phyloP scores from a whole-genome alignment of 2,329 filamentous ascomycete genomes.

The Hymenoscyphus scutula region DNA sequence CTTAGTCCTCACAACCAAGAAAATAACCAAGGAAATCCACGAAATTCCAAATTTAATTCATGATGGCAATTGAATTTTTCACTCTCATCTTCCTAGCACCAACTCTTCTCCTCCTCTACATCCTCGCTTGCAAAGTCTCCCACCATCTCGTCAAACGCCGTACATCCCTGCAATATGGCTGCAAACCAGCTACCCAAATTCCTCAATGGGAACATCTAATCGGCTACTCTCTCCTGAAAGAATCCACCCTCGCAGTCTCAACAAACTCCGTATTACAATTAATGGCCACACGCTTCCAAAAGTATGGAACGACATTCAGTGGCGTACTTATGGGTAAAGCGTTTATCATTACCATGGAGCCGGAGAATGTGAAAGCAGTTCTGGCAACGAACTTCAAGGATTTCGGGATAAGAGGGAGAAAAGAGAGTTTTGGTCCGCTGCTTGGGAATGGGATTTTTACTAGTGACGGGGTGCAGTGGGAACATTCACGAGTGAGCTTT shows the following conservation, averaged over 20 bases:
- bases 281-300: not conserved
- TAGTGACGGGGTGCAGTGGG: slow-evolving; percentile 50
- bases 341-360: slow-evolving; percentile 48
- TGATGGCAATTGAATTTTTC: not conserved
- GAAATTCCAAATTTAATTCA: not conserved
- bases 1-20: not conserved
- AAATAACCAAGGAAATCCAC: no score
- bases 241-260: not conserved
- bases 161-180: not conserved
- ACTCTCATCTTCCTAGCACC: not conserved
- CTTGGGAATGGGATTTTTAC: slow-evolving; percentile 54
- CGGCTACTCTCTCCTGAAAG: not conserved
- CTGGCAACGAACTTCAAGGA: slow-evolving; percentile 51
- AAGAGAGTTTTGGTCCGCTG: slow-evolving; percentile 40
- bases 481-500: slow-evolving; percentile 35
- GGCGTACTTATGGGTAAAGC: slow-evolving; percentile 23
- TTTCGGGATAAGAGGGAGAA: slow-evolving; percentile 43
- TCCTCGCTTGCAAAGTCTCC: not conserved
- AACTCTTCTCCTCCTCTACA: not conserved
- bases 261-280: not conserved
- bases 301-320: slow-evolving; percentile 4
- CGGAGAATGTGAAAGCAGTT: slow-evolving; percentile 54
- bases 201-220: slow-evolving; percentile 4
- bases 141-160: not conserved
- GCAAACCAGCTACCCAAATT: slow-evolving; percentile 1